phyloP scores from a whole-genome alignment of 2,329 filamentous ascomycete genomes.

The Curvularia lunata region DNA sequence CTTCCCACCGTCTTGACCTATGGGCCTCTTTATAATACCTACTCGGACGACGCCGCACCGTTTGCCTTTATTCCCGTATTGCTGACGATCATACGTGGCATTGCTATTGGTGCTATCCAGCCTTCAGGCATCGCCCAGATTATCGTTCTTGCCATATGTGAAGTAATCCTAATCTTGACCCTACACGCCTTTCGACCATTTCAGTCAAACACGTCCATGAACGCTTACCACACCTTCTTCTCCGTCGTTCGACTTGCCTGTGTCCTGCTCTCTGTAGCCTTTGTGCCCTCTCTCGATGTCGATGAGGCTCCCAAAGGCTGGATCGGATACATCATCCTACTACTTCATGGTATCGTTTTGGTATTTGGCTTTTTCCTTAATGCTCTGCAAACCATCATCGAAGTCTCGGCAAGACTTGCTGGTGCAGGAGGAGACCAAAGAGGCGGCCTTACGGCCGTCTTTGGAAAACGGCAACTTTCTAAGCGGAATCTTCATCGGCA shows the following conservation, averaged over 20 bases:
- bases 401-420: constrained; percentile 81
- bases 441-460: constrained; percentile 83
- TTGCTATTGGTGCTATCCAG: constrained; percentile 92
- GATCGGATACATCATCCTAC: constrained; percentile 90
- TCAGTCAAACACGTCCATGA: constrained; percentile 93
- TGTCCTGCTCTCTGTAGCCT: constrained; percentile 63
- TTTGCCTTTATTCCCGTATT: constrained; percentile 89
- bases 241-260: constrained; percentile 76
- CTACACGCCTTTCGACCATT: constrained; percentile 91
- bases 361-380: constrained; percentile 94
- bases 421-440: constrained; percentile 80
- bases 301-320: constrained; percentile 83
- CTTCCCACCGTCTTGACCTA: constrained; percentile 87
- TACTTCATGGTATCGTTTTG: constrained; percentile 83
- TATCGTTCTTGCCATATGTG: constrained; percentile 89
- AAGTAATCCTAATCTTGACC: constrained; percentile 87
- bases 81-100: constrained; percentile 82
- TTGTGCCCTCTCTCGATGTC: constrained; percentile 82
- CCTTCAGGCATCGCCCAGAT: constrained; percentile 92
- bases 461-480: constrained; percentile 87
- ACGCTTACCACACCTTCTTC: constrained; percentile 89
- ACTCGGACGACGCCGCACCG: constrained; percentile 87
- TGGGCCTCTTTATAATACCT: constrained; percentile 95
- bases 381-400: constrained; percentile 85
- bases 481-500: constrained; percentile 70